phyloP scores from a whole-genome alignment of 169 alveolate species.

The Eimeria necatrix region DNA sequence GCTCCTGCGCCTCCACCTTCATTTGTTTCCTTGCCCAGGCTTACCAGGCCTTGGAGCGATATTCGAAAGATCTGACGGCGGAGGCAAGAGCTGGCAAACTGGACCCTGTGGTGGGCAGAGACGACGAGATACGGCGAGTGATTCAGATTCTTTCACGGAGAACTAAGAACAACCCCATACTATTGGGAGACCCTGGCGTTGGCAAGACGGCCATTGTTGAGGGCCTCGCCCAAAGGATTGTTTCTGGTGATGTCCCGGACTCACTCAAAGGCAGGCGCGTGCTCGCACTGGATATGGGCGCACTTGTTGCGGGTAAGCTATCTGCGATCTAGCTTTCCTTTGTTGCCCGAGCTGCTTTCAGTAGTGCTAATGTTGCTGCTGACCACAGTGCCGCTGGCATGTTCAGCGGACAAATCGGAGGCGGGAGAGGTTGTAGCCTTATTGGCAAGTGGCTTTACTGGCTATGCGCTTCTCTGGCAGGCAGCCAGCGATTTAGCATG shows the following conservation, averaged over 20 bases:
- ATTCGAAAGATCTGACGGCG: constrained; percentile 90
- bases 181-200: constrained; percentile 94
- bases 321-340: background rate
- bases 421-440: too few relatives aligned
- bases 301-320: constrained; percentile 87
- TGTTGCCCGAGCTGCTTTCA: too few relatives aligned
- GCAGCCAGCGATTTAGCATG: background rate
- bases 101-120: constrained; percentile 95
- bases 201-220: constrained; percentile 95
- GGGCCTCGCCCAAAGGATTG: constrained; percentile 92
- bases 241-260: constrained; percentile 94
- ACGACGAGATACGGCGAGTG: constrained; percentile 92
- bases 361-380: too few relatives aligned
- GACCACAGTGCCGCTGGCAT: too few relatives aligned
- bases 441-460: background rate
- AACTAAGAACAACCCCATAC: constrained; percentile 93
- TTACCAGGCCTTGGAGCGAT: constrained; percentile 86
- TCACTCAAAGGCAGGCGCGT: constrained; percentile 90
- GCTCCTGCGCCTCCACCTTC: too few relatives aligned
- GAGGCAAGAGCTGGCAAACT: constrained; percentile 92
- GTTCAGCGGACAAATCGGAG: too few relatives aligned
- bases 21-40: constrained; percentile 1
- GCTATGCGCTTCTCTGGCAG: constrained; percentile 16
- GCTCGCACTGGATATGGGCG: constrained; percentile 90
- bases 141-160: constrained; percentile 91